phyloP scores from a whole-genome alignment of 2,329 filamentous ascomycete species.

The Metarhizium anisopliae region DNA sequence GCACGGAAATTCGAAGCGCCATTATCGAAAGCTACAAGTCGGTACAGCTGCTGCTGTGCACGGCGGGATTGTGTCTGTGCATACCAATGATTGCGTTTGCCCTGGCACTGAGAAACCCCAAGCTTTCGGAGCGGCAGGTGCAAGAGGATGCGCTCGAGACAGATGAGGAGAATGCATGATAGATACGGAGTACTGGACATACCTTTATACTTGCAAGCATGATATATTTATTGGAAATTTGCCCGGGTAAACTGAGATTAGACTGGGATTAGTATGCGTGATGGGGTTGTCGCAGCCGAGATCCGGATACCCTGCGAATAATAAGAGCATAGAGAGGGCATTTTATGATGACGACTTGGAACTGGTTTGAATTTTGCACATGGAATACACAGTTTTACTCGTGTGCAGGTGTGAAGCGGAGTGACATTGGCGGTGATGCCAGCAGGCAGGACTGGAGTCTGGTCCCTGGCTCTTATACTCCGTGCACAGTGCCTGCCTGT shows the following conservation, averaged over 20 bases:
- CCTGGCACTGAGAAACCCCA: constrained; percentile 32
- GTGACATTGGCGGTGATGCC: background rate
- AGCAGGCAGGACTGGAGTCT: background rate
- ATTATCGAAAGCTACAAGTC: constrained; percentile 36
- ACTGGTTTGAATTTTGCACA: background rate
- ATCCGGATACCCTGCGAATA: background rate
- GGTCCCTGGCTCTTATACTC: no score
- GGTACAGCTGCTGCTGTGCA: constrained; percentile 34
- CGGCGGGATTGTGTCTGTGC: constrained; percentile 36
- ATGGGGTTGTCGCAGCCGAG: background rate
- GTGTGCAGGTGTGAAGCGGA: background rate
- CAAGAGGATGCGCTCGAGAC: constrained; percentile 10
- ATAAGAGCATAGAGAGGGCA: background rate
- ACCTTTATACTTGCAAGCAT: background rate
- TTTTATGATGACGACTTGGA: background rate
- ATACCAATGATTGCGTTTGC: constrained; percentile 38
- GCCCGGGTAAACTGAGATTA: no score
- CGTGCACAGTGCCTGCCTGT: no score
- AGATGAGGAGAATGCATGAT: background rate
- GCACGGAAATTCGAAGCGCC: constrained; percentile 32
- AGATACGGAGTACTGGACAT: background rate
- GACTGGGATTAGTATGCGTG: no score
- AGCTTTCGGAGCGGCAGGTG: constrained; percentile 27
- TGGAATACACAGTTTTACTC: no score
- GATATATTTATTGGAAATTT: background rate